Conservation (phyloP, 306 rosid species). For the Lathyrus aphaca region DNA sequence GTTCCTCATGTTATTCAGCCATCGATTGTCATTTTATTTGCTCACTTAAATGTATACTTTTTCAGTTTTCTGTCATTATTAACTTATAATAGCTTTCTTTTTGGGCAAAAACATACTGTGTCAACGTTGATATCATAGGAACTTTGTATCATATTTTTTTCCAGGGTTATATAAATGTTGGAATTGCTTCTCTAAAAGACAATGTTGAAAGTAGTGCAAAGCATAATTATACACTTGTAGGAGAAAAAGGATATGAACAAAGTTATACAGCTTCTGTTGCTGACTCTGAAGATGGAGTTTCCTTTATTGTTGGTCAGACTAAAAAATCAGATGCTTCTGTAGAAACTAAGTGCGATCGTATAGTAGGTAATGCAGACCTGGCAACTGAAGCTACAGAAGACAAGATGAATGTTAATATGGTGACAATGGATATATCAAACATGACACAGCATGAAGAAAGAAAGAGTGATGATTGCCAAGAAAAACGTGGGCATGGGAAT, state of each 20-base stretch:
- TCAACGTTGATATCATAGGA: background rate
- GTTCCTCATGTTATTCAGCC: slow-evolving; percentile 32
- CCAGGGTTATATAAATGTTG: slow-evolving; percentile 97
- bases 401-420: slow-evolving; percentile 30
- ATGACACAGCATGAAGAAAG: slow-evolving; percentile 39
- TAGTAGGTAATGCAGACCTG: slow-evolving; percentile 38
- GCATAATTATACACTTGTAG: slow-evolving; percentile 61
- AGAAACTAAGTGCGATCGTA: slow-evolving; percentile 48
- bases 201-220: slow-evolving; percentile 56
- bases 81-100: slow-evolving; percentile 6
- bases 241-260: slow-evolving; percentile 63
- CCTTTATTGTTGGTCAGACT: slow-evolving; percentile 73
- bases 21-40: slow-evolving; percentile 28
- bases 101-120: background rate
- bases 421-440: slow-evolving; percentile 39
- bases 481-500: slow-evolving; percentile 44
- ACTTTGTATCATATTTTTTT: slow-evolving; percentile 29
- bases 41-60: slow-evolving; percentile 4
- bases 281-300: slow-evolving; percentile 95
- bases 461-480: slow-evolving; percentile 40
- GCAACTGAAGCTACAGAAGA: slow-evolving; percentile 49
- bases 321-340: slow-evolving; percentile 51
- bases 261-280: slow-evolving; percentile 67
- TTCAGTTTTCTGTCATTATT: background rate
- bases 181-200: slow-evolving; percentile 83